phyloP scores from a whole-genome alignment of 768 basidiomycete species.

The Tricholoma sp. region DNA sequence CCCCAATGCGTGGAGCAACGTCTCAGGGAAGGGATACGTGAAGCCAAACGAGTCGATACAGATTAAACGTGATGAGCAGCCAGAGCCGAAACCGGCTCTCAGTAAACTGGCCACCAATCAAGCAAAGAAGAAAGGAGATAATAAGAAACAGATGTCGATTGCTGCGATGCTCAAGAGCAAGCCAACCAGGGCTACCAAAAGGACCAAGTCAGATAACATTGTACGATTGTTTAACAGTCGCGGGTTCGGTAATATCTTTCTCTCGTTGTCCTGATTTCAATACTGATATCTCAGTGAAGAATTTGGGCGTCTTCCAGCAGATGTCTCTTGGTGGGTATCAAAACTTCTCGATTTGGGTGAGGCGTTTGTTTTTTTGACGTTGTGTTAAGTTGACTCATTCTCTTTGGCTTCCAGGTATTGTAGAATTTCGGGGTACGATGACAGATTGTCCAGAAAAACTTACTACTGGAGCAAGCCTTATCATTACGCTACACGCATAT shows the following conservation, averaged over 20 bases:
- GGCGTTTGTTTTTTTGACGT: constrained; percentile 5
- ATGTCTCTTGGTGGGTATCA: constrained; percentile 68
- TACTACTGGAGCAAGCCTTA: constrained; percentile 70
- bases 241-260: constrained; percentile 53
- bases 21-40: constrained; percentile 66
- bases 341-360: constrained; percentile 68
- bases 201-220: constrained; percentile 56
- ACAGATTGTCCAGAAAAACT: constrained; percentile 73
- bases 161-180: constrained; percentile 62
- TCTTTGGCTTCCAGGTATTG: constrained; percentile 38
- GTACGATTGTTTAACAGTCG: constrained; percentile 60
- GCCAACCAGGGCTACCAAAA: constrained; percentile 41
- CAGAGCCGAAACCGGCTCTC: constrained; percentile 24
- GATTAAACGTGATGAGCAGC: constrained; percentile 50
- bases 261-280: background rate
- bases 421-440: constrained; percentile 68
- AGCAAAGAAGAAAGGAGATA: constrained; percentile 32
- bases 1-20: constrained; percentile 76
- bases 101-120: constrained; percentile 23
- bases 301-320: constrained; percentile 72
- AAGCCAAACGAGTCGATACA: constrained; percentile 55
- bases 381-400: background rate
- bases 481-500: constrained; percentile 72
- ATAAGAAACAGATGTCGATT: constrained; percentile 64
- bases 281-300: constrained; percentile 36